These are phyloP conservation scores for Jamesozyma spencerorum DNA, from an alignment of 805 yeast species.

Conservation along the genomic window DNA sequence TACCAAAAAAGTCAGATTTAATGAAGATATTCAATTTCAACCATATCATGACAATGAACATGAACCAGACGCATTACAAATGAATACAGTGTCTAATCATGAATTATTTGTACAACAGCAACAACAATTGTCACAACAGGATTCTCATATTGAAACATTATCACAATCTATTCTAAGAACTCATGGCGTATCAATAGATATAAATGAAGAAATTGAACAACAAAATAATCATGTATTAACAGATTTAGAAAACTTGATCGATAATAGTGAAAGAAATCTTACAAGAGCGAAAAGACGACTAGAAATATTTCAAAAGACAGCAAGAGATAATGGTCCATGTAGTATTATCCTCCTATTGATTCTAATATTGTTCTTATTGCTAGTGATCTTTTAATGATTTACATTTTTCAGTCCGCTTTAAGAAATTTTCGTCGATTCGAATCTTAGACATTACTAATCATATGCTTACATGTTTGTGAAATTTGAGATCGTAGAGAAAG, in stretches of 20 bases:
- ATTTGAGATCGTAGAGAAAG: too few species aligned
- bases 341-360: constrained; percentile 36
- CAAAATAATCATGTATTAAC: constrained; percentile 39
- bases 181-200: constrained; percentile 37
- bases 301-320: constrained; percentile 31
- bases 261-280: constrained; percentile 34
- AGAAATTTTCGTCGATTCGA: background rate
- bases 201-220: constrained; percentile 39
- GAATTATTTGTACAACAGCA: constrained; percentile 37
- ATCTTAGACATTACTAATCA: too few species aligned
- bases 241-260: constrained; percentile 42
- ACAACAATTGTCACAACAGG: constrained; percentile 41
- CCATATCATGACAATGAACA: constrained; percentile 22
- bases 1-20: constrained; percentile 19
- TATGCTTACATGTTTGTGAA: too few species aligned
- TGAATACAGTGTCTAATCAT: constrained; percentile 22
- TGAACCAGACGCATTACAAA: background rate
- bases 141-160: constrained; percentile 33
- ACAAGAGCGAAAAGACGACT: constrained; percentile 35
- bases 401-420: background rate
- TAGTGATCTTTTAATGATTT: constrained; percentile 31
- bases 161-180: constrained; percentile 38
- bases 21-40: constrained; percentile 13
- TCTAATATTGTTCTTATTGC: constrained; percentile 36
- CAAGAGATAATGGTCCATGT: constrained; percentile 44